Percentiles rank a stretch among this genome's conserved stretches.
phyloP scores from a whole-genome alignment of 768 basidiomycete genomes.

The Brasilioporus rufonigricans region DNA sequence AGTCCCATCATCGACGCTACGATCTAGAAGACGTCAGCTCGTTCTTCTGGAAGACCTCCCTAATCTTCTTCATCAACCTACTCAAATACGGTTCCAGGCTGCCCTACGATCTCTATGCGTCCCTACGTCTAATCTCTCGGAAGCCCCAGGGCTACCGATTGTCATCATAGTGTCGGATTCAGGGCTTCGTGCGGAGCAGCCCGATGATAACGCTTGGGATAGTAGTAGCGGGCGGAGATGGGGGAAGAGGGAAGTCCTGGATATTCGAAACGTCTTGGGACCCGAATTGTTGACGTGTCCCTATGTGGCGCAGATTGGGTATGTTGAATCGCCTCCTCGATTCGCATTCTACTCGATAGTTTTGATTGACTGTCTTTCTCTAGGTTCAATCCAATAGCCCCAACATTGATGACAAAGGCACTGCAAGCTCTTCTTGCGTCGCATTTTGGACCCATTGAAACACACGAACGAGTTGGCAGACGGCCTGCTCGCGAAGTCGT shows the following conservation, averaged over 20 bases:
- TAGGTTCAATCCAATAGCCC: slow-evolving; percentile 92
- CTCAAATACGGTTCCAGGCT: no score
- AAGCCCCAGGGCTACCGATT: background rate
- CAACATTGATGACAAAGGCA: slow-evolving; percentile 79
- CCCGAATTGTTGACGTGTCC: slow-evolving; percentile 65
- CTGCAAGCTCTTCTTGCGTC: slow-evolving; percentile 55
- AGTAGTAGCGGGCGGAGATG: background rate
- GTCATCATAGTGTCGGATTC: background rate
- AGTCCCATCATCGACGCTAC: no score
- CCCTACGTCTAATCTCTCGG: background rate
- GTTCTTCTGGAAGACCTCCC: no score
- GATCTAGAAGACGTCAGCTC: no score
- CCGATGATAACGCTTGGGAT: background rate
- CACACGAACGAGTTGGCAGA: slow-evolving; percentile 13
- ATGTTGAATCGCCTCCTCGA: slow-evolving; percentile 33
- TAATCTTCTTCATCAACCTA: no score
- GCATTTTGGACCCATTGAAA: slow-evolving; percentile 41
- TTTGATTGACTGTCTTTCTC: background rate
- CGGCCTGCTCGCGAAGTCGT: slow-evolving; percentile 63
- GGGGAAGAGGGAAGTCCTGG: background rate
- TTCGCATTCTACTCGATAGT: no score
- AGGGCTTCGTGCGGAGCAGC: background rate
- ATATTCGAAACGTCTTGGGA: slow-evolving; percentile 70
- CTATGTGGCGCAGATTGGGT: slow-evolving; percentile 81
- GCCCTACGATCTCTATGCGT: background rate